Percentiles rank a stretch among this genome's conserved stretches.
phyloP scores from a whole-genome alignment of 352 stramenopile genomes.

The Globisporangium heterothallicum region DNA sequence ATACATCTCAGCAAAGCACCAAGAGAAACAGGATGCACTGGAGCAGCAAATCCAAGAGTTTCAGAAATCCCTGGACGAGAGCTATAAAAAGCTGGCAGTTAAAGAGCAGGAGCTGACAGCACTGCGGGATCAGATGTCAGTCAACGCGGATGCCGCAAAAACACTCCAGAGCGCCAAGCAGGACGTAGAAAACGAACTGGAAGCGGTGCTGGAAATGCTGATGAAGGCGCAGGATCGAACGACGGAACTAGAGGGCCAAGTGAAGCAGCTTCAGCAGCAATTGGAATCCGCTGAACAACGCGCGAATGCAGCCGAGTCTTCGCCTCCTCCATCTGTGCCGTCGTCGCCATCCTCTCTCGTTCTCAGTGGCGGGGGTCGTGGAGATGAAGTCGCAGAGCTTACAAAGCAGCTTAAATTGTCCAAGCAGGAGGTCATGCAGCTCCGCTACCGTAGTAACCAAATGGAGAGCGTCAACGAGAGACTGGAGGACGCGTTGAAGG shows the following conservation, averaged over 20 bases:
- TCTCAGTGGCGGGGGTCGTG: constrained; percentile 10
- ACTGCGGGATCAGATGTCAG: constrained; percentile 18
- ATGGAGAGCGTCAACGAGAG: constrained; percentile 63
- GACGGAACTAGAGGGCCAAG: constrained; percentile 20
- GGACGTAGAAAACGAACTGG: constrained; percentile 21
- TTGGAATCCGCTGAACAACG: constrained; percentile 23
- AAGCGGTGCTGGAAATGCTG: constrained; percentile 14
- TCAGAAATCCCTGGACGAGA: constrained; percentile 5
- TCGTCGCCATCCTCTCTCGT: constrained; percentile 17
- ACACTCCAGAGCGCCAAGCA: constrained; percentile 12
- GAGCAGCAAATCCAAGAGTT: constrained; percentile 20
- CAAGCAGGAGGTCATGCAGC: constrained; percentile 79
- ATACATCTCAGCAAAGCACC: constrained; percentile 6
- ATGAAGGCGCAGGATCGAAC: constrained; percentile 24
- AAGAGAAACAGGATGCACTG: constrained; percentile 14
- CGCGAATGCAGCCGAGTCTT: constrained; percentile 1
- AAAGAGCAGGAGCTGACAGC: constrained; percentile 26
- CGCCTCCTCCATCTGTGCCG: not conserved
- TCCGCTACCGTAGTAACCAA: constrained; percentile 78
- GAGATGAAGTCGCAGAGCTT: constrained; percentile 49
- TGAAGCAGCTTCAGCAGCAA: constrained; percentile 39
- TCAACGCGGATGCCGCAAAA: constrained; percentile 1
- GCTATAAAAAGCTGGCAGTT: constrained; percentile 7
- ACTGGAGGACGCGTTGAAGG: constrained; percentile 66
- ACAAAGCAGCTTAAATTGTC: constrained; percentile 74